These are phyloP conservation scores for Schizonepeta tenuifolia DNA, from an alignment of 257 asterid genomes.

Conservation along the genomic window DNA sequence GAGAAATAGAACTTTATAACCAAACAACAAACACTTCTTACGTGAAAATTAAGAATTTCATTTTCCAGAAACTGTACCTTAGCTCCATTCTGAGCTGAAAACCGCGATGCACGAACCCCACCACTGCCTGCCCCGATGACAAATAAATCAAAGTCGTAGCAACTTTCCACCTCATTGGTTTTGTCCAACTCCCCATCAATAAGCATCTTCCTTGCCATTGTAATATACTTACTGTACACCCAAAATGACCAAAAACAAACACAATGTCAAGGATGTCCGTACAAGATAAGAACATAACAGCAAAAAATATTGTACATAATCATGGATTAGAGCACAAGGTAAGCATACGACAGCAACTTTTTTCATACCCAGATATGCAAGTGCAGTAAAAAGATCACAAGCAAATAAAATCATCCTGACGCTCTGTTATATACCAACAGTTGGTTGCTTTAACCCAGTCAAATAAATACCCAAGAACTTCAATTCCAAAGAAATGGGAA, in stretches of 20 bases:
- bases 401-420: slow-evolving; percentile 18
- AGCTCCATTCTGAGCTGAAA: slow-evolving; percentile 92
- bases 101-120: slow-evolving; percentile 92
- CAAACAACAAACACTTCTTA: neutral
- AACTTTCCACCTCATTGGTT: slow-evolving; percentile 49
- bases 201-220: slow-evolving; percentile 96
- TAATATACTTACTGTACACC: slow-evolving; percentile 44
- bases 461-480: neutral
- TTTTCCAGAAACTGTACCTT: slow-evolving; percentile 53
- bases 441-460: neutral
- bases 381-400: slow-evolving; percentile 14
- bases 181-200: slow-evolving; percentile 68
- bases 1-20: neutral
- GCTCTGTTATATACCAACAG: neutral
- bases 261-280: slow-evolving; percentile 22
- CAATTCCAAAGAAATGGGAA: neutral
- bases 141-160: slow-evolving; percentile 83
- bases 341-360: slow-evolving; percentile 10
- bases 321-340: slow-evolving; percentile 9
- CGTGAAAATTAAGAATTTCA: neutral
- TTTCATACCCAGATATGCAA: slow-evolving; percentile 10
- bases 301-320: slow-evolving; percentile 3
- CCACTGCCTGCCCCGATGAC: slow-evolving; percentile 99
- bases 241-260: slow-evolving; percentile 30
- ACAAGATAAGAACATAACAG: slow-evolving; percentile 9